phyloP scores from a whole-genome alignment of 2,329 filamentous ascomycete species.

The Torrubiellomyces zombiae region DNA sequence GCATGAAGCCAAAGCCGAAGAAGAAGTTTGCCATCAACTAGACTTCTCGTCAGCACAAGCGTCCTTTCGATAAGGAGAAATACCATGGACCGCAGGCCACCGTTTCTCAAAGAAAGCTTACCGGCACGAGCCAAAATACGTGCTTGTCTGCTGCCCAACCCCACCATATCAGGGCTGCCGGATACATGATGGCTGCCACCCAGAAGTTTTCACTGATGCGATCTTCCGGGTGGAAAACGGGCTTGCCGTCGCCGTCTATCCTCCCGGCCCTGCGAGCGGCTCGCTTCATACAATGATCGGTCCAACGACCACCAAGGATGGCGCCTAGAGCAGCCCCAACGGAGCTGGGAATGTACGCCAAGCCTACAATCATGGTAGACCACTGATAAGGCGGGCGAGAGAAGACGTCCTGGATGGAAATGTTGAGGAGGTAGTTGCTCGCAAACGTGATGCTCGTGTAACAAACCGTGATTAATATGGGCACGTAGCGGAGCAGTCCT shows the following conservation, averaged over 20 bases:
- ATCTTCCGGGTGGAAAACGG: constrained; percentile 61
- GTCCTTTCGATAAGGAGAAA: too few species aligned
- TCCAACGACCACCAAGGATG: constrained; percentile 58
- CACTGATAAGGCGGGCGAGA: constrained; percentile 50
- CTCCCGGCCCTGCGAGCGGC: constrained; percentile 55
- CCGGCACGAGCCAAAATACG: constrained; percentile 46
- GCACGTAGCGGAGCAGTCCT: constrained; percentile 54
- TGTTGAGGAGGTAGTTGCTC: constrained; percentile 60
- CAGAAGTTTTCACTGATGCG: constrained; percentile 71
- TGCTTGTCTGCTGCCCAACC: constrained; percentile 58
- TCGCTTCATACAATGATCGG: constrained; percentile 64
- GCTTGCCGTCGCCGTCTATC: constrained; percentile 47
- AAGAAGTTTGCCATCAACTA: constrained; percentile 50
- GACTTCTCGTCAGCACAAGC: too few species aligned
- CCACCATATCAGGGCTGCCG: constrained; percentile 54
- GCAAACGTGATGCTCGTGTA: constrained; percentile 63
- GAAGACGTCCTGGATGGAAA: constrained; percentile 58
- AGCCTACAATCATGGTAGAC: constrained; percentile 49
- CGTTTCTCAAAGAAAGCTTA: too few species aligned
- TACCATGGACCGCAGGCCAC: too few species aligned
- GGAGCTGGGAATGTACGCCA: constrained; percentile 62
- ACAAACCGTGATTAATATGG: constrained; percentile 57
- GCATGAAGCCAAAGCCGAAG: constrained; percentile 65
- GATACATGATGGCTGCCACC: constrained; percentile 55
- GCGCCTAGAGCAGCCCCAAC: constrained; percentile 56